A percentile compares a stretch with the other conserved stretches of the same genome.
Conservation (phyloP, 306 rosid genomes). For the Cucumis cinereus region DNA sequence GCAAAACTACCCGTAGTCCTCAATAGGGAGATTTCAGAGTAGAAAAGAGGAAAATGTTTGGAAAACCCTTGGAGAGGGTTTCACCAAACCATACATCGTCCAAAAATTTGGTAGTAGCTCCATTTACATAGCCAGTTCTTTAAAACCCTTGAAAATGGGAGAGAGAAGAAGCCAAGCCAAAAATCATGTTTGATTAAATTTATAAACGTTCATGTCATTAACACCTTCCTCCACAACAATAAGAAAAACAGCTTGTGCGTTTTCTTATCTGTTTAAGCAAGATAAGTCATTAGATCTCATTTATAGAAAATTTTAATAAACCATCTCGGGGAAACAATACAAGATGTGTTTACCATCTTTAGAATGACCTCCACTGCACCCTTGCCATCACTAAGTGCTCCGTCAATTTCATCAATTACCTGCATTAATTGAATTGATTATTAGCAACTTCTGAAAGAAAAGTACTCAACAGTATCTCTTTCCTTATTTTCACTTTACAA, state of each 20-base stretch:
- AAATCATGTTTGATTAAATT: neutral
- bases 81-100: neutral
- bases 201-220: neutral
- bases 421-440: slow-evolving; percentile 5
- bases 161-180: neutral
- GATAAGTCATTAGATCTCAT: neutral
- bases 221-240: neutral
- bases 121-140: neutral
- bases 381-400: slow-evolving; percentile 86
- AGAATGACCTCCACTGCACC: slow-evolving; percentile 92
- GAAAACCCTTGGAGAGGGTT: neutral
- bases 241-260: neutral
- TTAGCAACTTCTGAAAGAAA: neutral
- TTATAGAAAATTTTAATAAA: neutral
- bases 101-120: neutral
- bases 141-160: neutral
- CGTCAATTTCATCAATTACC: slow-evolving; percentile 98
- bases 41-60: neutral
- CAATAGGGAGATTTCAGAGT: neutral
- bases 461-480: neutral
- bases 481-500: neutral
- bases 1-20: no score
- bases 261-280: neutral
- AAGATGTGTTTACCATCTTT: slow-evolving; percentile 58
- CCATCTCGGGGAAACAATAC: neutral